Evolutionary conservation across 371 early-diverging fungal genomes (phyloP), one percentile per base, ranked within the genome.

Genomic region (Haplosporangium sp.): DNA sequence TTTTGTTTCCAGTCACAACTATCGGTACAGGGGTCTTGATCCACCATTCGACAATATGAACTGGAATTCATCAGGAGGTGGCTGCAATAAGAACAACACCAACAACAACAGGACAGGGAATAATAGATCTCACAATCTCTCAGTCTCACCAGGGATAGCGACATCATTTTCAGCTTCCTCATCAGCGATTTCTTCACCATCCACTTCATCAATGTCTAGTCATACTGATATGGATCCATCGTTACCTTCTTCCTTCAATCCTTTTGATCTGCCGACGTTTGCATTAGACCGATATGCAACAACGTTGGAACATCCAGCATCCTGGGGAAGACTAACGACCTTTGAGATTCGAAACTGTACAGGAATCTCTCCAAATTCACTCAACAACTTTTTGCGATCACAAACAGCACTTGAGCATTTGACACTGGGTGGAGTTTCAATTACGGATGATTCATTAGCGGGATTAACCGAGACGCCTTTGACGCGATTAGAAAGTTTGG

Each of bases 401-500:
- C 78, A 72, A 27, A 20, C 60, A 1, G 13, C n/a, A 8, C 66
- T 81, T 10, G 72, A 74, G 58, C 58, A 71, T 5, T 38, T 81
- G 44, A 35, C 52, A 34, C 40, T 81, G 52, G 81, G 81, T 11
- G 81, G 81, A 1, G 35, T 27, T 17, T 67, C 65, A 5, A 81
- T 81, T 44, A 81, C 81, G 10, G 81, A 81, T 10, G 81, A 81
- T 4, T 68, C 81, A 3, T 34, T 81, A 35, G 60, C 45, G 27
- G 37, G 60, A 7, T 19, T 81, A 39, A 69, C 75, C 34, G 65
- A 81, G 39, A 60, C 37, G 4, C 71, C 75, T 1, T 59, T 65
- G 39, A 47, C 62, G 10, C 64, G 53, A 2, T 59, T 81, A 35
- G 55, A 56, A 10, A 71, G 64, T 13, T 58, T 81, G 4, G 60